Evolutionary conservation across 345 rosid genomes (phyloP).

Genomic region (Populus tremula): DNA sequence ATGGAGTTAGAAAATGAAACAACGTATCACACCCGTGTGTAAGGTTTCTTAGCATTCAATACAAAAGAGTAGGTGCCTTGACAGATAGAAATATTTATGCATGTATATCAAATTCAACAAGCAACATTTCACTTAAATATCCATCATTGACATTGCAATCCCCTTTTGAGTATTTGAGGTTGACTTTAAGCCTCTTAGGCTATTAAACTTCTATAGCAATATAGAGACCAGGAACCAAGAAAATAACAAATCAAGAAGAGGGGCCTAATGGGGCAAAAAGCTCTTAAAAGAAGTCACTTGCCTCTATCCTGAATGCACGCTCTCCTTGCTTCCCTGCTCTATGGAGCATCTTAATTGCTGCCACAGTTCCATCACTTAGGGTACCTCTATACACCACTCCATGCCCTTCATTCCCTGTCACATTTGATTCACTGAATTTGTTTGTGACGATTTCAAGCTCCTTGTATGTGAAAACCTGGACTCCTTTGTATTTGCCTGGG

Average conservation of each 20-base stretch:
- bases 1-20: background rate
- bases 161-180: background rate
- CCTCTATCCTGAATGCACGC: slow-evolving; percentile 85
- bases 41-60: slow-evolving; percentile 11
- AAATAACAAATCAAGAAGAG: slow-evolving; percentile 2
- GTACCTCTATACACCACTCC: slow-evolving; percentile 73
- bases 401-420: slow-evolving; percentile 56
- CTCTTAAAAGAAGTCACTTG: slow-evolving; percentile 48
- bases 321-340: slow-evolving; percentile 69
- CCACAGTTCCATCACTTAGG: slow-evolving; percentile 68
- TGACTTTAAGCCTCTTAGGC: background rate
- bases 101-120: background rate
- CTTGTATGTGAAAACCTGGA: slow-evolving; percentile 79
- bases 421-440: slow-evolving; percentile 56
- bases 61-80: background rate
- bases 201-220: background rate
- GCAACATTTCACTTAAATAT: background rate
- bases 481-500: slow-evolving; percentile 37
- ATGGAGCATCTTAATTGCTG: slow-evolving; percentile 68
- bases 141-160: slow-evolving; percentile 8
- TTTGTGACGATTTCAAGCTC: slow-evolving; percentile 72
- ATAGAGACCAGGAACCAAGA: background rate
- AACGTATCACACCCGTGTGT: slow-evolving; percentile 25
- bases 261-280: slow-evolving; percentile 16
- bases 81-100: background rate